Conservation (phyloP, 805 yeast genomes). For the Kodamaea laetipori region DNA sequence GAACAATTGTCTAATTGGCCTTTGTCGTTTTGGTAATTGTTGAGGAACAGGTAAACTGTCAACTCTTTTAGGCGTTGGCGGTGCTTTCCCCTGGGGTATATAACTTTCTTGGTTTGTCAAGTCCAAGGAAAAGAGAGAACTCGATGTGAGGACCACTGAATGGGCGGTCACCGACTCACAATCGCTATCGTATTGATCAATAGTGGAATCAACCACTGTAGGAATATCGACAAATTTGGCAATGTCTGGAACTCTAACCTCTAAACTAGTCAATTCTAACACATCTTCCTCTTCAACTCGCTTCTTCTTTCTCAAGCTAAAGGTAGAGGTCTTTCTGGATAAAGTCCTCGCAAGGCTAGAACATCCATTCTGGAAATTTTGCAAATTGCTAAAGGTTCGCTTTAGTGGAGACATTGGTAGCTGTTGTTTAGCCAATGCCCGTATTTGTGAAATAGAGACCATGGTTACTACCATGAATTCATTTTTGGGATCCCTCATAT, state of each 20-base stretch:
- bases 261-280: slow-evolving; percentile 9
- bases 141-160: slow-evolving; percentile 3
- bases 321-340: background rate
- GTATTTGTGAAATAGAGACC: background rate
- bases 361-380: background rate
- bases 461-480: background rate
- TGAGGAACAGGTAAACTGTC: background rate
- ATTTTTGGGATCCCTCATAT: background rate
- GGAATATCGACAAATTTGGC: slow-evolving; percentile 5
- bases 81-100: slow-evolving; percentile 3
- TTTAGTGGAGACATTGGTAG: background rate
- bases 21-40: no score
- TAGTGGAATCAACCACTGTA: background rate
- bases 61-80: slow-evolving; percentile 2
- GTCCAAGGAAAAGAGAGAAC: slow-evolving; percentile 3
- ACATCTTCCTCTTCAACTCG: background rate
- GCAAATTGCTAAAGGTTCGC: slow-evolving; percentile 1
- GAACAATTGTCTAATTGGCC: no score
- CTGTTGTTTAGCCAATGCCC: background rate
- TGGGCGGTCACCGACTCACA: slow-evolving; percentile 2
- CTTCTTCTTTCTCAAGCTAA: slow-evolving; percentile 2
- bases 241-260: slow-evolving; percentile 1
- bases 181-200: slow-evolving; percentile 4
- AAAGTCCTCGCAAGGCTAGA: background rate
- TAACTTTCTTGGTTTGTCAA: slow-evolving; percentile 2